Conservation (phyloP, 306 rosid genomes). For the Sphenostylis stenocarpa region DNA sequence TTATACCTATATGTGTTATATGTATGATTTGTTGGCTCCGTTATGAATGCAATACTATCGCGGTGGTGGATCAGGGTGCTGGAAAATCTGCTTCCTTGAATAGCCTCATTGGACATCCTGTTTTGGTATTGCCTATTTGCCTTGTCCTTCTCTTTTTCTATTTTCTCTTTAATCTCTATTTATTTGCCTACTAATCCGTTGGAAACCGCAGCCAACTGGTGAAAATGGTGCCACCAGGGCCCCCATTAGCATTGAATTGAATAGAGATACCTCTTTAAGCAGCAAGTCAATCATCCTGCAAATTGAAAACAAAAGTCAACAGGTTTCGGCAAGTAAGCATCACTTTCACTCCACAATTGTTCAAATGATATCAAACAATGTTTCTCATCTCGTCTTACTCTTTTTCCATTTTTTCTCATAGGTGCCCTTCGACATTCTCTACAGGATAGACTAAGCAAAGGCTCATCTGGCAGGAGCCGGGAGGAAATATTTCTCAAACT, state of each 20-base stretch:
- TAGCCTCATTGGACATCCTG: slow-evolving; percentile 96
- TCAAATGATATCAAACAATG: neutral
- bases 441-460: slow-evolving; percentile 89
- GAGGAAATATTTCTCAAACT: slow-evolving; percentile 91
- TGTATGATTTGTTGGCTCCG: slow-evolving; percentile 14
- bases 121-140: slow-evolving; percentile 56
- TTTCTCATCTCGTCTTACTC: neutral
- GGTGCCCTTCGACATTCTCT: slow-evolving; percentile 95
- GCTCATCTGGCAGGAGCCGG: slow-evolving; percentile 71
- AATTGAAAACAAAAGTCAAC: slow-evolving; percentile 94
- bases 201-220: slow-evolving; percentile 78
- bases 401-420: slow-evolving; percentile 24
- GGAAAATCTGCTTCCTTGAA: slow-evolving; percentile 94
- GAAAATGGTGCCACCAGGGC: slow-evolving; percentile 99
- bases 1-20: neutral
- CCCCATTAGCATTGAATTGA: slow-evolving; percentile 87
- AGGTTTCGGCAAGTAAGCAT: slow-evolving; percentile 90
- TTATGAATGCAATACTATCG: neutral
- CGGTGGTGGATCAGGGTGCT: slow-evolving; percentile 64
- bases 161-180: neutral
- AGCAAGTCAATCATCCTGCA: slow-evolving; percentile 85
- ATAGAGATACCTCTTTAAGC: slow-evolving; percentile 81
- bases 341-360: neutral
- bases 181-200: neutral
- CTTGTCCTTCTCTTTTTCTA: neutral